phyloP scores from a whole-genome alignment of 306 rosid species.

The Prinsepia uniflora region DNA sequence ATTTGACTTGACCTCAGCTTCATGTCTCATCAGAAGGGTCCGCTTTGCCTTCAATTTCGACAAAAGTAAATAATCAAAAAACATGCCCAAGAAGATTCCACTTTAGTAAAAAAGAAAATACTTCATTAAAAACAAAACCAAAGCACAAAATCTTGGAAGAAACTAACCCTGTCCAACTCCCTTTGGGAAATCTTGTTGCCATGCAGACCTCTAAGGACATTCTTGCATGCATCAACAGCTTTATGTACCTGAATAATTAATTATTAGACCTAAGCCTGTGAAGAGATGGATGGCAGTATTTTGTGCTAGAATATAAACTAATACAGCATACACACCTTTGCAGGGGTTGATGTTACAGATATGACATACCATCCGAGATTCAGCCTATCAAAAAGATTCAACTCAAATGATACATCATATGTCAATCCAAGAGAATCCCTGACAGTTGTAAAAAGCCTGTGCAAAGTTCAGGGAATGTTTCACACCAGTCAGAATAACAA shows the following conservation, averaged over 20 bases:
- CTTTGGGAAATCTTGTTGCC: constrained; percentile 82
- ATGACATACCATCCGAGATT: constrained; percentile 95
- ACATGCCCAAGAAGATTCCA: not conserved
- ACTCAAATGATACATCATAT: constrained; percentile 90
- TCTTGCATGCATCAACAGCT: constrained; percentile 98
- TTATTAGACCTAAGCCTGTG: constrained; percentile 24
- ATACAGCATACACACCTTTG: constrained; percentile 63
- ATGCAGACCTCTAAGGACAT: constrained; percentile 88
- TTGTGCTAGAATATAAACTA: constrained; percentile 9
- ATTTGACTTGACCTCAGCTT: constrained; percentile 96
- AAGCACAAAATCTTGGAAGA: not conserved
- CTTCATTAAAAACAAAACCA: not conserved
- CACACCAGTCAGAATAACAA: constrained; percentile 25
- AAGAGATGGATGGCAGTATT: constrained; percentile 20
- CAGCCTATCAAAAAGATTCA: constrained; percentile 89
- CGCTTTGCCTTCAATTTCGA: constrained; percentile 67
- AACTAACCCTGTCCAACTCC: constrained; percentile 96
- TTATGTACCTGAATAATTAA: constrained; percentile 63
- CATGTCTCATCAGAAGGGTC: constrained; percentile 94
- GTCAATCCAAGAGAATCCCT: constrained; percentile 97
- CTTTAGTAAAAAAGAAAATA: not conserved
- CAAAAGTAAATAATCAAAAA: constrained; percentile 5
- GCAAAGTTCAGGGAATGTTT: constrained; percentile 22
- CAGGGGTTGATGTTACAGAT: constrained; percentile 95
- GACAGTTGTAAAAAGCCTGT: constrained; percentile 92